Base-by-base conservation (phyloP, 2,329 filamentous ascomycete species). In the Monosporascus sp. region DNA sequence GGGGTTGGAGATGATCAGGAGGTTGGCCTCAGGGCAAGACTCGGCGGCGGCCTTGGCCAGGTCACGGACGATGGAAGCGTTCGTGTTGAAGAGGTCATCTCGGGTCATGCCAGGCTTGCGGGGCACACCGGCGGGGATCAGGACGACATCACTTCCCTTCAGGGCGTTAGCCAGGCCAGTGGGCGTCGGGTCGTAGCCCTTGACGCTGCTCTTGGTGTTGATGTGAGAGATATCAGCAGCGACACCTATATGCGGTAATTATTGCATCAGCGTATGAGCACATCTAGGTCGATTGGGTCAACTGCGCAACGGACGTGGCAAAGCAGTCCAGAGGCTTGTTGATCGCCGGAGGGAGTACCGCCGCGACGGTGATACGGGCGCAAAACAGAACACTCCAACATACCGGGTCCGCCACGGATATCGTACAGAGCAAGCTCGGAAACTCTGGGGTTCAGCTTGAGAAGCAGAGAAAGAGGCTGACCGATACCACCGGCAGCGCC, bases 11-110 rank as follows among this genome's bases (percentile, higher is more conserved):
- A 99, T 99, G 82, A 99, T 85, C 72, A 97, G 86, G 75, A 97
- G 83, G 80, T 96, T 96, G 76, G 94, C 94, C 61, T 97, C 83
- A 69, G 94, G 94, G 71, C 87, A 84, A 65, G 90, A 84, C 69
- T 96, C 86, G 69, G 94, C 94, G 71, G 85, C 86, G 68, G 91
- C 92, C 85, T 96, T 96, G 79, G 93, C 92, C 63, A 99, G 86
- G 78, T 97, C 94, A 71, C 93, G 92, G 74, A 99, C 94, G 75
- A 99, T 99, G 73, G 91, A 96, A 76, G 94, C 94, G 78, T 99
- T 99, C 84, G 93, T 99, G 87, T 97, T 97, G 91, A 99, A 99
- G 62, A 99, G 88, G 75, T 99, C 93, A 78, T 99, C 94, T 83
- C 94, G 92, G 79, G 90, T 96, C 94, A 99, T 99, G 79, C 94